These are phyloP conservation scores for Amorphotheca resinae DNA, from an alignment of 495 filamentous ascomycete genomes.

Conservation along the genomic window DNA sequence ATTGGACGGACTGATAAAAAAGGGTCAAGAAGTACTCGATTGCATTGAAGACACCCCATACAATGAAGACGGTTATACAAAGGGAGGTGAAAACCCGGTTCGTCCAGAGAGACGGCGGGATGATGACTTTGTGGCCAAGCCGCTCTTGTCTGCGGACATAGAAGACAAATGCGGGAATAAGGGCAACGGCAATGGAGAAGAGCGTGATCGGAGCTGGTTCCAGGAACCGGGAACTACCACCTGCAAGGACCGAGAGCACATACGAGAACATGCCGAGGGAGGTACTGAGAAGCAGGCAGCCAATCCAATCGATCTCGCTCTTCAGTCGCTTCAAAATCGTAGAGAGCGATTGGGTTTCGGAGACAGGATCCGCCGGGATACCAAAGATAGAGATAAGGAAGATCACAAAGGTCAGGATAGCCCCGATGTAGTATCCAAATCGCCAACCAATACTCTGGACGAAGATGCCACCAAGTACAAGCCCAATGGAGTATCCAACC, in stretches of 20 bases:
- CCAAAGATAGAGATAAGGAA: constrained; percentile 24
- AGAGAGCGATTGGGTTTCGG: not conserved
- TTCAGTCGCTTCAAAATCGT: constrained; percentile 15
- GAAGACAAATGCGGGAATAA: constrained; percentile 32
- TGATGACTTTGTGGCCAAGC: constrained; percentile 28
- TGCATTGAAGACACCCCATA: constrained; percentile 37
- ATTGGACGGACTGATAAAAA: constrained; percentile 41
- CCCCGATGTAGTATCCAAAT: constrained; percentile 36
- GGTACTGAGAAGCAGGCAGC: constrained; percentile 28
- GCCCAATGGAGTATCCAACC: constrained; percentile 39
- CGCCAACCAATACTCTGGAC: constrained; percentile 35
- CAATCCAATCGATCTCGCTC: constrained; percentile 40
- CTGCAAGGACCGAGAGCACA: constrained; percentile 25
- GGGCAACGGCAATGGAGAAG: constrained; percentile 27
- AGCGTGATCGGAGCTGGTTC: constrained; percentile 15
- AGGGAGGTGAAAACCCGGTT: constrained; percentile 35
- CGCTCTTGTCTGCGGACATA: constrained; percentile 35
- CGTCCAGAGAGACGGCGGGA: constrained; percentile 40
- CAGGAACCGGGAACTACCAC: constrained; percentile 2
- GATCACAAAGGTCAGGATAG: constrained; percentile 24
- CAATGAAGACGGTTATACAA: constrained; percentile 39
- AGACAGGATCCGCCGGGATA: constrained; percentile 22
- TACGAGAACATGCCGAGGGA: constrained; percentile 35
- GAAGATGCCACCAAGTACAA: constrained; percentile 42
- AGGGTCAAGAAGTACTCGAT: constrained; percentile 37